Conservation (phyloP, 805 yeast species). For the Myxozyma neotropica region DNA sequence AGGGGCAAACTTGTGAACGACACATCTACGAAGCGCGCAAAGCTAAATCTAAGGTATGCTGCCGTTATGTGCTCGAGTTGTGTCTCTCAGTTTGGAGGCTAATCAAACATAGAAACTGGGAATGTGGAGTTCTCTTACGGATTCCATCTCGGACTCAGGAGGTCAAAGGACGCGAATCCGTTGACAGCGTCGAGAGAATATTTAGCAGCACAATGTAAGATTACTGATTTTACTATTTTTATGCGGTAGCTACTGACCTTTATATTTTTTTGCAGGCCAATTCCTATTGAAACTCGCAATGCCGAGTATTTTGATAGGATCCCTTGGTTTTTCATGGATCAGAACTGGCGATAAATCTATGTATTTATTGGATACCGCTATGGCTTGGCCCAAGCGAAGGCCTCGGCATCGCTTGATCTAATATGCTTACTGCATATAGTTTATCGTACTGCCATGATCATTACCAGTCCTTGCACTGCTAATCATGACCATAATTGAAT, state of each 20-base stretch:
- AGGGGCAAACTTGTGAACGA: constrained; percentile 32
- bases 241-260: background rate
- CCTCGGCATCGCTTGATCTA: no score
- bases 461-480: no score
- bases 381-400: no score
- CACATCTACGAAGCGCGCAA: constrained; percentile 7
- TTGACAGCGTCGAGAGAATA: constrained; percentile 3
- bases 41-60: constrained; percentile 16
- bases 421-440: no score
- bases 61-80: background rate
- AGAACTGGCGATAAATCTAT: background rate
- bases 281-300: constrained; percentile 26
- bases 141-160: constrained; percentile 5
- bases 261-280: constrained; percentile 11
- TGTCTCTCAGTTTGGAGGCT: background rate
- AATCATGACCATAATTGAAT: no score
- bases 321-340: constrained; percentile 31
- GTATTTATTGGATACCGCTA: no score
- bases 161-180: background rate
- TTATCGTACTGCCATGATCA: no score
- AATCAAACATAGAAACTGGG: constrained; percentile 27
- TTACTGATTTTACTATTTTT: background rate
- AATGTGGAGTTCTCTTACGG: constrained; percentile 30
- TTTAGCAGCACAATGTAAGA: constrained; percentile 19
- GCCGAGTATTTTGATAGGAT: constrained; percentile 13